These are phyloP conservation scores for Chytriomyces confervae DNA, from an alignment of 192 early-diverging fungal species.

Conservation along the genomic window DNA sequence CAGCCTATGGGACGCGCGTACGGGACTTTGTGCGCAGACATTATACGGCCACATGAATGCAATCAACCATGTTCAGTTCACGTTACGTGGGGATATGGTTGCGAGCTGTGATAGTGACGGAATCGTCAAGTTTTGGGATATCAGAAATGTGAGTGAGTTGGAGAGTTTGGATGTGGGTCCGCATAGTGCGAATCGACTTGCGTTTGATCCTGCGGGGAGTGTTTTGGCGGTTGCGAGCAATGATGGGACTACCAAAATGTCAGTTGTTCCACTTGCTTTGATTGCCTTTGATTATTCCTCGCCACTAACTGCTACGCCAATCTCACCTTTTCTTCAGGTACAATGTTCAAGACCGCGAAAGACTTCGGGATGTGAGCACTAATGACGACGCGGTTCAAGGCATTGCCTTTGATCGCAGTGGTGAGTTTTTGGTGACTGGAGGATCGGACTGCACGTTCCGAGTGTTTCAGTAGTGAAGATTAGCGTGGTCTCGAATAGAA, in stretches of 20 bases:
- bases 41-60: slow-evolving; percentile 62
- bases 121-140: slow-evolving; percentile 61
- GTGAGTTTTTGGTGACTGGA: slow-evolving; percentile 53
- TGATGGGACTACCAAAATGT: slow-evolving; percentile 49
- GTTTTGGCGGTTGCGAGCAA: slow-evolving; percentile 54
- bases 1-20: slow-evolving; percentile 61
- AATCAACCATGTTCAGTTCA: slow-evolving; percentile 53
- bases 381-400: slow-evolving; percentile 53
- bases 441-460: slow-evolving; percentile 39
- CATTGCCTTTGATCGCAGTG: slow-evolving; percentile 51
- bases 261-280: slow-evolving; percentile 1
- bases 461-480: slow-evolving; percentile 22
- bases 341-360: slow-evolving; percentile 26
- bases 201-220: slow-evolving; percentile 55
- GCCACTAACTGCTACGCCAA: too few relatives aligned
- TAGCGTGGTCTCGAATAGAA: neutral
- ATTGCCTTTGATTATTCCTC: neutral
- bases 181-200: slow-evolving; percentile 52
- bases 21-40: slow-evolving; percentile 57
- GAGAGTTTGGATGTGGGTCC: slow-evolving; percentile 45
- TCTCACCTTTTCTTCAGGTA: slow-evolving; percentile 31
- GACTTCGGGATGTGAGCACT: slow-evolving; percentile 23
- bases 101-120: slow-evolving; percentile 60
- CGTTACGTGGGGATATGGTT: slow-evolving; percentile 45
- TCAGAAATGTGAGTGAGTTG: slow-evolving; percentile 52